Evolutionary conservation across 768 basidiomycete genomes (phyloP), one percentile per base, ranked within the genome.

Genomic region (Podaxis pistillaris): DNA sequence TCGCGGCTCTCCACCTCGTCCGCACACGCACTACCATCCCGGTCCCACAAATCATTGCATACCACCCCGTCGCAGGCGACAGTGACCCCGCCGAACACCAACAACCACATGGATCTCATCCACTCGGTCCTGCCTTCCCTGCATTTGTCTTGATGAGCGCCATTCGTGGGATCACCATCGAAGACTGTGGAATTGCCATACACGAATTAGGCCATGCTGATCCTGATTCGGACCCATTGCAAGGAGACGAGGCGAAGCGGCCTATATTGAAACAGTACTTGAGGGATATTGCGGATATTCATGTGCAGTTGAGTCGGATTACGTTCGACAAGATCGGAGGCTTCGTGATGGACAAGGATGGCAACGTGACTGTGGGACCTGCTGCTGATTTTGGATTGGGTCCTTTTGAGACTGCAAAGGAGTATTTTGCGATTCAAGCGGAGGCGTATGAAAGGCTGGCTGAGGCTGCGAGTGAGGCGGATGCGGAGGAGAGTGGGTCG

Each of bases 101-200:
- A 60, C 70, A 75, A 19, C 65, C 68, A 19, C 55, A 56, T 26
- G 44, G 37, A 19, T 3, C 63, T 72, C 66, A 78, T 64, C 78
- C 77, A 1, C 71, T 79, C 12, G 77, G 78, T 1, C 67, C 73
- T 28, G 67, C 73, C 6, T 75, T 76, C 61, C 77, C 78, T 19
- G 75, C 78, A 9, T 79, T 79, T 61, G 77, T 79, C 17, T 68
- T 79, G 47, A 79, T 78, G 78, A 75, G 75, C 8, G 75, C 78
- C 1, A 72, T 78, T 57, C 72, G 68, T 11, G 78, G 78, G 2
- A 75, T 73, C 51, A 78, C 78, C 13, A 78, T 79, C 41, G 78
- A 76, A 58, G 78, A 79, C 62, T 75, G 74, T 58, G 78, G 78
- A 17, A 75, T 79, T 56, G 72, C 73, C 8, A 73, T 75, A 47